A percentile compares a stretch with the other conserved stretches of the same genome.
These are phyloP conservation scores for Schwanniomyces polymorphus DNA, from an alignment of 805 yeast species.

Conservation along the genomic window DNA sequence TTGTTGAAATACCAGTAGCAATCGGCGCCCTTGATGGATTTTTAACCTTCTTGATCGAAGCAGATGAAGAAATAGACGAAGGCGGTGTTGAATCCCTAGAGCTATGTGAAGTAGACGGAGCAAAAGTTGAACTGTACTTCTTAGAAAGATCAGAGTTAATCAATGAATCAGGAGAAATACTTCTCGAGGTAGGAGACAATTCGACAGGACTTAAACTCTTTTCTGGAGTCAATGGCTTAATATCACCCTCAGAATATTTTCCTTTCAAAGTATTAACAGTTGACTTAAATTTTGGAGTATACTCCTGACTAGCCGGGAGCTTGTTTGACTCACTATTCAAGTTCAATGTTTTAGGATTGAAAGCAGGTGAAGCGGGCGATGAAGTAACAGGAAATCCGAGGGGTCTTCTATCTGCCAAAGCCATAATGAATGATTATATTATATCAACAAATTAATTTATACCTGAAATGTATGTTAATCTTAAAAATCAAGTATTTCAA, in stretches of 20 bases:
- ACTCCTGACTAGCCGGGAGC: slow-evolving; percentile 8
- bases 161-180: slow-evolving; percentile 45
- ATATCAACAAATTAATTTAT: not conserved
- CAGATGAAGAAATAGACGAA: slow-evolving; percentile 8
- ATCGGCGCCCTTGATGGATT: slow-evolving; percentile 47
- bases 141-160: slow-evolving; percentile 25
- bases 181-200: slow-evolving; percentile 36
- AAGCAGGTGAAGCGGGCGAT: slow-evolving; percentile 45
- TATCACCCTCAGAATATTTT: slow-evolving; percentile 11
- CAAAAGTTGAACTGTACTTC: slow-evolving; percentile 7
- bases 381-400: slow-evolving; percentile 52
- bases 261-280: slow-evolving; percentile 16
- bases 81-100: slow-evolving; percentile 36
- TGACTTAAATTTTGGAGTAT: slow-evolving; percentile 10
- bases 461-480: not conserved
- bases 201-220: slow-evolving; percentile 28
- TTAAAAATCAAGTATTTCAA: not conserved
- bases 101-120: slow-evolving; percentile 16
- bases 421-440: slow-evolving; percentile 40
- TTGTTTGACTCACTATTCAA: slow-evolving; percentile 8
- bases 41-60: slow-evolving; percentile 31
- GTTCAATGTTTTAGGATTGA: slow-evolving; percentile 29
- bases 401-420: slow-evolving; percentile 68
- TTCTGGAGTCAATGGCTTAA: slow-evolving; percentile 23
- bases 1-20: slow-evolving; percentile 74